Evolutionary conservation across 2,329 filamentous ascomycete genomes (phyloP).

Genomic region (Hymenoscyphus salicellus): DNA sequence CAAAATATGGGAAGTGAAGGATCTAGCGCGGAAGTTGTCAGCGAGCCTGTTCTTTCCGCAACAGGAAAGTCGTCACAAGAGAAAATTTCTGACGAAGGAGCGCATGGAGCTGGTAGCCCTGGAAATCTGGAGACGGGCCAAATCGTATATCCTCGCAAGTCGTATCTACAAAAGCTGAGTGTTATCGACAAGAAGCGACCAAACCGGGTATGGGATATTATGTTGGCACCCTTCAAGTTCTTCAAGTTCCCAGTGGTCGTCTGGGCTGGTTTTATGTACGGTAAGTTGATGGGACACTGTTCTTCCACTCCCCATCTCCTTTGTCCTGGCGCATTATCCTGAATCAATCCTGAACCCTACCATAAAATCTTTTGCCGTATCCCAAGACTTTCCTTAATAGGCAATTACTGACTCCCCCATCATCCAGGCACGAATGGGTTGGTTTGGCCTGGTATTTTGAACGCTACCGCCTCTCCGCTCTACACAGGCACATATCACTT

Average conservation of each 20-base stretch:
- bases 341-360: no score
- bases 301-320: no score
- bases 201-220: slow-evolving; percentile 41
- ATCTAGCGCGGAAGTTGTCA: slow-evolving; percentile 12
- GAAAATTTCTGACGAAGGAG: background rate
- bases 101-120: slow-evolving; percentile 1
- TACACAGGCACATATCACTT: slow-evolving; percentile 36
- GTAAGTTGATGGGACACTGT: no score
- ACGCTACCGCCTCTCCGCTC: slow-evolving; percentile 33
- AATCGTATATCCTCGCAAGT: slow-evolving; percentile 38
- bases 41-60: background rate
- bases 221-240: slow-evolving; percentile 36
- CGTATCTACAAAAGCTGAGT: slow-evolving; percentile 43
- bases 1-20: slow-evolving; percentile 10
- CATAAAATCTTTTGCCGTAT: no score
- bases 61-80: background rate
- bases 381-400: no score
- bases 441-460: slow-evolving; percentile 37
- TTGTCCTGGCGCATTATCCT: no score
- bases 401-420: no score
- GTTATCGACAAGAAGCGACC: slow-evolving; percentile 42
- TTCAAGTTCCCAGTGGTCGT: slow-evolving; percentile 36
- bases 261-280: slow-evolving; percentile 37
- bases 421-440: slow-evolving; percentile 35
- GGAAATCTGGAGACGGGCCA: slow-evolving; percentile 32